Evolutionary conservation across 1,139 yeast genomes (phyloP), one percentile per base, ranked within the genome.

Genomic region (Yamadazyma siamensis): DNA sequence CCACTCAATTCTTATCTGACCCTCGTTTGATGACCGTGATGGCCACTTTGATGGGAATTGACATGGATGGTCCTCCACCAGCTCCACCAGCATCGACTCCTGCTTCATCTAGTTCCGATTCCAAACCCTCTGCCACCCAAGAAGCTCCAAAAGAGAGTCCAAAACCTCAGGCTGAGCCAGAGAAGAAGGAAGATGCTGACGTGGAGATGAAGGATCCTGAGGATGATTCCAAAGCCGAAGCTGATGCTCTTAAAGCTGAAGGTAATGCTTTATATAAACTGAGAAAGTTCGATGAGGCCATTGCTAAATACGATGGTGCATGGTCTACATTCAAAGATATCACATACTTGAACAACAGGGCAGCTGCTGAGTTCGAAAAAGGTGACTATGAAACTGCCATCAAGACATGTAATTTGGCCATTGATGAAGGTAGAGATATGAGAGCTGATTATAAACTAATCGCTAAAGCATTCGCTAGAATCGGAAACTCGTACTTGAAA

Each of bases 281-380:
- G 47, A 85, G 84, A 54, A 72, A 89, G 52, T 94, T 94, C 46
- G 96, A 87, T 52, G 95, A 83, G 50, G 98, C 99, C 25, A 89
- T 94, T 54, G 84, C 68, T 35, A 70, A 77, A 41, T 94, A 94
- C 65, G 71, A 84, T 52, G 73, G 79, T 51, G 99, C 99, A 2
- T 94, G 91, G 86, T 83, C 80, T 26, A 58, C 80, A 19, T 65
- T 71, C 62, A 74, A 80, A 52, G 98, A 94, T 53, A 86, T 91
- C 50, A 91, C 98, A 2, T 94, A 84, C 59, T 71, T 94, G 55
- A 94, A 91, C 68, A 94, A 94, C 71, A 79, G 94, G 52, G 94
- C 98, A 21, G 98, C 99, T 33, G 98, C 98, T 17, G 96, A 91
- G 60, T 91, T 64, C 50, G 99, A 94, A 63, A 88, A 89, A 60